Evolutionary conservation across 164 flowering plant genomes (phyloP).

Genomic region (Magnolia kwangsiensis): DNA sequence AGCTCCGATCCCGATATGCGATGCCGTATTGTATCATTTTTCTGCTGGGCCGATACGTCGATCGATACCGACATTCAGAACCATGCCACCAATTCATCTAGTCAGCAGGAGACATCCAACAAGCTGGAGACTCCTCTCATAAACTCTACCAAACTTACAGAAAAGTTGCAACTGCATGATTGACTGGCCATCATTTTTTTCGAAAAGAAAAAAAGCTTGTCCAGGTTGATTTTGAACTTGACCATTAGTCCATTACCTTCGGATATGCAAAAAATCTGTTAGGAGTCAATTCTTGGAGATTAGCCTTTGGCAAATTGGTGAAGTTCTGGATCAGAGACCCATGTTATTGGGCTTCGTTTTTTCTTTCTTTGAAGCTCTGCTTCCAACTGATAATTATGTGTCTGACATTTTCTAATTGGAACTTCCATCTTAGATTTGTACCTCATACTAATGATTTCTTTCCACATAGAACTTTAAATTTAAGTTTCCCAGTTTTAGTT

Average conservation of each 20-base stretch:
- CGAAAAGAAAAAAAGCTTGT: not conserved
- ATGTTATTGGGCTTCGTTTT: too few relatives aligned
- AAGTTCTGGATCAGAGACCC: too few relatives aligned
- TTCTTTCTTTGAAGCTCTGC: not conserved
- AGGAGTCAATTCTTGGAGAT: not conserved
- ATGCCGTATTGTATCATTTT: too few relatives aligned
- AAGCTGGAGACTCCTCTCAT: too few relatives aligned
- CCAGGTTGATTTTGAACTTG: too few relatives aligned
- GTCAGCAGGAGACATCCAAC: too few relatives aligned
- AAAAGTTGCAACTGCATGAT: not conserved
- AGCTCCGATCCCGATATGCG: too few relatives aligned
- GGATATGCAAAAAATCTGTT: not conserved
- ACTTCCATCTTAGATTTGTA: too few relatives aligned
- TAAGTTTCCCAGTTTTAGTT: not conserved
- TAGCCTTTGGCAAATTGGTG: not conserved
- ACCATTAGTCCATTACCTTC: not conserved
- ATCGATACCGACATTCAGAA: too few relatives aligned
- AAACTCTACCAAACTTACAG: not conserved
- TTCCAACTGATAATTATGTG: not conserved
- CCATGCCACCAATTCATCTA: too few relatives aligned
- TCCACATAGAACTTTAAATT: not conserved
- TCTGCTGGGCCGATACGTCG: too few relatives aligned
- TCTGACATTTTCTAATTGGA: not conserved
- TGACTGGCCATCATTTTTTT: not conserved
- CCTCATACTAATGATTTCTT: not conserved